Base-by-base conservation (phyloP, 352 stramenopile species). In the Globisporangium apiculatum region DNA sequence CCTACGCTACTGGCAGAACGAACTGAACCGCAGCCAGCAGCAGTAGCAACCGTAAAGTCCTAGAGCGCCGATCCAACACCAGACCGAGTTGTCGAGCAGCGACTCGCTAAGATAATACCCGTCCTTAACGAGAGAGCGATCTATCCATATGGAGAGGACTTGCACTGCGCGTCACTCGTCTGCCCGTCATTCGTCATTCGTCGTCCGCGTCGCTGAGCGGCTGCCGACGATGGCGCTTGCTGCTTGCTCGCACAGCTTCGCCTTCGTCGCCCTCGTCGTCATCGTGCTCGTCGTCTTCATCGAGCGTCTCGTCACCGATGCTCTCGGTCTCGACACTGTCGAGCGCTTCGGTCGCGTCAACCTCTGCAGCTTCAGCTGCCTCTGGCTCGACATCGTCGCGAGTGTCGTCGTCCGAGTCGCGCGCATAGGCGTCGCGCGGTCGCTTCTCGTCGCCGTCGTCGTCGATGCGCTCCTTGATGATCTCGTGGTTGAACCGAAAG, bases 1-100 rank as follows among this genome's bases (percentile, higher is more conserved):
- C 53, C 56, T 91, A 47, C 48, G 31, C 3, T 67, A 86, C 48
- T 94, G 83, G 81, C 81, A 94, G 58, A 62, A 72, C 36, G 69
- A 91, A 18, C 85, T 94, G 7, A 82, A 76, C 38, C 67, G 76
- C 56, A 37, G 48, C 12, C 37, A 41, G 42, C 18, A 7, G 37
- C 46, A 43, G n/a, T 40, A 42, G 58, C 45, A 37, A 61, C 24
- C 24, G 24, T 31, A 0, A 31, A 31, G 24, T 31, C 24, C 24
- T 31, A 3, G 2, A 31, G 24, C 2, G 24, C 24, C 24, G 24
- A 31, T 31, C 24, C 24, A 51, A 41, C 48, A 57, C 45, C 9
- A 58, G 42, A 47, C 11, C 4, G 24, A 31, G 24, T 31, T 31
- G 24, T 31, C 24, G 24, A 31, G 24, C 24, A 31, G 24, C 24